Evolutionary conservation across 768 basidiomycete species (phyloP), one percentile per base, ranked within the genome.

Genomic region (Neoboletus brunneissimus): DNA sequence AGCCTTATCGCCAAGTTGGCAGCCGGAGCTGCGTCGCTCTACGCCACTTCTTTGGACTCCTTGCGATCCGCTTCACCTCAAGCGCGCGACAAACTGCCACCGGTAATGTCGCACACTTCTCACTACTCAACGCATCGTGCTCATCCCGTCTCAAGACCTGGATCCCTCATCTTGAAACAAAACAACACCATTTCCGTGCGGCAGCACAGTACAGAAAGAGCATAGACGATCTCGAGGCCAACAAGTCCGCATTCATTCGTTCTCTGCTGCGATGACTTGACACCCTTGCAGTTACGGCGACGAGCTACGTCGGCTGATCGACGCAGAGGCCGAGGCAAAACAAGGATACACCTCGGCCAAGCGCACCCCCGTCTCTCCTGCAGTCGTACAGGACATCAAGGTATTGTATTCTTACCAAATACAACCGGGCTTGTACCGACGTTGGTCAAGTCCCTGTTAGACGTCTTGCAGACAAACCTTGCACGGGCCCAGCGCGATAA

Each of bases 191-290:
- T 72, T 99, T 99, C 66, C 78, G 80, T 44, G 93, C 94, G 4
- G 96, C 92, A 5, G 84, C 96, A 5, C 90, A 93, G 65, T 93
- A 88, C 65, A 80, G 96, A 44, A 88, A 94, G 72, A 89, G 90
- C 67, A 78, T 91, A 51, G 95, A 96, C 44, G 95, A 98, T 64
- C 80, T 90, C 22, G 93, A 87, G 69, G 80, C 81, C 32, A 86
- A 81, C 76, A 82, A 81, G 88, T 89, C 56, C 57, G 79, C 63
- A 43, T 35, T 35, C 11, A 8, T 13, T 40, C 31, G 23, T 40
- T 27, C 22, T 34, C n/a, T 51, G 1, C 45, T 48, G 47, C 34
- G 44, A 46, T 51, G 9, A 45, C 54, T 60, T 41, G 60, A 55
- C 48, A 54, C 9, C 50, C 53, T 56, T 52, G 11, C 61, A 94